Evolutionary conservation across 164 flowering plant species (phyloP).

Genomic region (Stephania japonica): DNA sequence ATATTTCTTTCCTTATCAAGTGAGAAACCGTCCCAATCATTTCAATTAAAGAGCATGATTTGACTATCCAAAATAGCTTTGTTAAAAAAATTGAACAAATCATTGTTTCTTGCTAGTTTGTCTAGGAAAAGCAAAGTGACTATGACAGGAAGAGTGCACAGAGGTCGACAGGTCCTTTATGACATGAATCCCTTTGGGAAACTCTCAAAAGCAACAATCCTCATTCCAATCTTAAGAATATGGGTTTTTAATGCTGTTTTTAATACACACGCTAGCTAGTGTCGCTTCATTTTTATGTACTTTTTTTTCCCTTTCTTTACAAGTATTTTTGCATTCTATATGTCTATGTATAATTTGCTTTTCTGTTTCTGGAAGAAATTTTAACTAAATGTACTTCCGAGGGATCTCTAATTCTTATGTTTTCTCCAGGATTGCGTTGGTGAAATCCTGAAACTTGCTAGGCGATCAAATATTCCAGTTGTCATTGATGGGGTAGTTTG

Average conservation of each 20-base stretch:
- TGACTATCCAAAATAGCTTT: background rate
- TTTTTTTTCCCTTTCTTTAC: background rate
- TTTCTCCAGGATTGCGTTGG: conserved; percentile 81
- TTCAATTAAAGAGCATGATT: background rate
- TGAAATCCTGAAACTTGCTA: conserved; percentile 72
- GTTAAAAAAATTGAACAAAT: background rate
- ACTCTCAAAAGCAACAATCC: background rate
- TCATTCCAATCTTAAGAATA: background rate
- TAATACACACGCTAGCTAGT: background rate
- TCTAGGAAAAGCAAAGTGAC: background rate
- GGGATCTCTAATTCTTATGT: background rate
- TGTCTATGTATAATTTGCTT: background rate
- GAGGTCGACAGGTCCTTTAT: background rate
- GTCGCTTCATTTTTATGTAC: background rate
- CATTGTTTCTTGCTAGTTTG: background rate
- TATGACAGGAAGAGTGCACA: background rate
- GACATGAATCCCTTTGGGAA: background rate
- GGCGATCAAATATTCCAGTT: conserved; percentile 65
- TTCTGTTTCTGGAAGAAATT: background rate
- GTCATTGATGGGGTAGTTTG: conserved; percentile 92
- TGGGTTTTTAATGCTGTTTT: background rate
- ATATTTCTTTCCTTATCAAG: background rate
- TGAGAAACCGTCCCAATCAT: background rate
- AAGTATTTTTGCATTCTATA: background rate
- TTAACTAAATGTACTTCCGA: background rate